Evolutionary conservation across 768 basidiomycete species (phyloP), one percentile per base, ranked within the genome.

Genomic region (Inosperma sp.): DNA sequence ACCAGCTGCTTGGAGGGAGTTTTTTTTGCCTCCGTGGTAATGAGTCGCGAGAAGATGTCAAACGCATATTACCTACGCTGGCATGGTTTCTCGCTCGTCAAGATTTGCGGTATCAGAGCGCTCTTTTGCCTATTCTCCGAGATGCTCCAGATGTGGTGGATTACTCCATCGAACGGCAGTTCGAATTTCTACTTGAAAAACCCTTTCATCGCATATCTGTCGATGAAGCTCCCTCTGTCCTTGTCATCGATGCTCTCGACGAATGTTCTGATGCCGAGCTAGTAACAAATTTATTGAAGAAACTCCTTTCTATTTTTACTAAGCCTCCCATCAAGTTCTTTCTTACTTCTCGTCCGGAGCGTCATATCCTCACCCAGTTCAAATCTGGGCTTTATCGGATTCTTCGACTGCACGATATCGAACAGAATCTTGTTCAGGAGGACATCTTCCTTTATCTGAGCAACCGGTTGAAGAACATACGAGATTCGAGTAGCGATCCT

Each of bases 161-260:
- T n/a, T n/a, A n/a, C n/a, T n/a, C n/a, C n/a, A n/a, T n/a, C n/a
- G n/a, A n/a, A n/a, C n/a, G n/a, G n/a, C n/a, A n/a, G n/a, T n/a
- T n/a, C n/a, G n/a, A n/a, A n/a, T n/a, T n/a, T n/a, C n/a, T n/a
- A n/a, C n/a, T n/a, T n/a, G n/a, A n/a, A n/a, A n/a, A n/a, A n/a
- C n/a, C n/a, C n/a, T n/a, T n/a, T n/a, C n/a, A n/a, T n/a, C n/a
- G n/a, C n/a, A n/a, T n/a, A n/a, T n/a, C n/a, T n/a, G n/a, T n/a
- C n/a, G n/a, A n/a, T n/a, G n/a, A n/a, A n/a, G n/a, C n/a, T n/a
- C n/a, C n/a, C n/a, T n/a, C n/a, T 29, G 65, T 63, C 30, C 30
- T 65, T 34, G 56, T 65, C 17, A 55, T 65, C 21, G 64, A 66
- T 55, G 65, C 62, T 0, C 36, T 66, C 7, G 62, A 63, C 36